A percentile compares a stretch with the other conserved stretches of the same genome.
phyloP scores from a whole-genome alignment of 345 rosid species.

The Rhizophora apiculata region DNA sequence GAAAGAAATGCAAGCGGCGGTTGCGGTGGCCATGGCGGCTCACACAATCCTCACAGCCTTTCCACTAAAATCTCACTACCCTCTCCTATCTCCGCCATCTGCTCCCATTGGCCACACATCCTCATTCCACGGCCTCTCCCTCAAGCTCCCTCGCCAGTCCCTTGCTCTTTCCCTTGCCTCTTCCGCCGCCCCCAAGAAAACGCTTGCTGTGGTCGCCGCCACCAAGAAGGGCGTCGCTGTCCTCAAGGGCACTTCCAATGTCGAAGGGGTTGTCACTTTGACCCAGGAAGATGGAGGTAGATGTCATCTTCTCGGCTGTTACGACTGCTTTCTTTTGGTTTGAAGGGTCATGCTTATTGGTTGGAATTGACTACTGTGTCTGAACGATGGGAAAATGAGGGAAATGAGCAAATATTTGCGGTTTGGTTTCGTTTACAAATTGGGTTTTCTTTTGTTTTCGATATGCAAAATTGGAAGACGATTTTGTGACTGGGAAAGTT shows the following conservation, averaged over 20 bases:
- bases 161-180: constrained; percentile 30
- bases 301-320: background rate
- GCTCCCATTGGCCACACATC: constrained; percentile 24
- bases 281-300: constrained; percentile 70
- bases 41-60: constrained; percentile 40
- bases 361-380: background rate
- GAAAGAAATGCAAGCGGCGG: constrained; percentile 29
- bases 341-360: constrained; percentile 1
- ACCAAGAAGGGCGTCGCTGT: constrained; percentile 87
- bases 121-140: constrained; percentile 55
- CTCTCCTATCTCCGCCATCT: constrained; percentile 21
- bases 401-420: background rate
- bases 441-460: background rate
- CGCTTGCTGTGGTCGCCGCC: constrained; percentile 54
- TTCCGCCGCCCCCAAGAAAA: constrained; percentile 32
- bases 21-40: constrained; percentile 57
- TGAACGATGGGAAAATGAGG: background rate
- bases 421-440: background rate
- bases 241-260: constrained; percentile 72
- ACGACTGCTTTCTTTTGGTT: constrained; percentile 5
- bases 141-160: constrained; percentile 42
- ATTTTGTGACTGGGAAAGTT: too few relatives aligned
- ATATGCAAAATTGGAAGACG: background rate
- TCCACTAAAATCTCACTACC: constrained; percentile 18
- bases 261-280: constrained; percentile 84